phyloP scores from a whole-genome alignment of 2,329 filamentous ascomycete genomes.

The Phaeomoniella chlamydospora region DNA sequence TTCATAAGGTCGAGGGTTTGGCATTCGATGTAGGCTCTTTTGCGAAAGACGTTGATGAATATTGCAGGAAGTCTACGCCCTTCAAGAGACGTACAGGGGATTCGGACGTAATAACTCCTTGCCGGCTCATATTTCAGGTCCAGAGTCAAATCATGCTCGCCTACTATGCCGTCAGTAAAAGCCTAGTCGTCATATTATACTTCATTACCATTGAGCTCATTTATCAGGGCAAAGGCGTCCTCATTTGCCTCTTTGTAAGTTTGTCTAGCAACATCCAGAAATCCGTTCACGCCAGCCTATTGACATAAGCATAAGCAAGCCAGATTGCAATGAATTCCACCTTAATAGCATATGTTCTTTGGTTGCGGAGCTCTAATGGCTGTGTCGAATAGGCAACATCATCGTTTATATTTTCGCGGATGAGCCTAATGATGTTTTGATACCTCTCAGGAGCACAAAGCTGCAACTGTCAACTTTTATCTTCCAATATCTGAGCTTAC shows the following conservation, averaged over 20 bases:
- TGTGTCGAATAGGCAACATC: constrained; percentile 66
- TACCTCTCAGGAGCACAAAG: constrained; percentile 54
- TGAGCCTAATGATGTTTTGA: constrained; percentile 45
- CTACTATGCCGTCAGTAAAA: constrained; percentile 22
- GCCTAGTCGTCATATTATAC: not conserved
- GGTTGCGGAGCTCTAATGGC: constrained; percentile 75
- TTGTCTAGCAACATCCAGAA: constrained; percentile 76
- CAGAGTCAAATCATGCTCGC: constrained; percentile 42
- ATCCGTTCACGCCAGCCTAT: constrained; percentile 63
- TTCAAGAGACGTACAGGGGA: constrained; percentile 50
- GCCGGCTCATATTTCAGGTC: constrained; percentile 62
- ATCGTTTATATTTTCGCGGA: constrained; percentile 60
- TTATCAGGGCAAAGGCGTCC: constrained; percentile 59
- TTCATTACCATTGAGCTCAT: constrained; percentile 45
- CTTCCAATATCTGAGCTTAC: no score
- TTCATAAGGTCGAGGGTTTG: constrained; percentile 77
- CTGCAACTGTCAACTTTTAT: no score
- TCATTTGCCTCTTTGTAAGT: constrained; percentile 80
- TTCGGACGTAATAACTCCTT: constrained; percentile 65
- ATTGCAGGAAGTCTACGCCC: constrained; percentile 44
- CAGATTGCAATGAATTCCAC: constrained; percentile 19
- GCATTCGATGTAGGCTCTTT: constrained; percentile 60
- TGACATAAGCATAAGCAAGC: constrained; percentile 6
- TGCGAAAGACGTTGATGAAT: constrained; percentile 64
- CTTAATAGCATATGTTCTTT: constrained; percentile 80